Evolutionary conservation across 495 filamentous ascomycete genomes (phyloP).

Genomic region (Viridothelium virens): DNA sequence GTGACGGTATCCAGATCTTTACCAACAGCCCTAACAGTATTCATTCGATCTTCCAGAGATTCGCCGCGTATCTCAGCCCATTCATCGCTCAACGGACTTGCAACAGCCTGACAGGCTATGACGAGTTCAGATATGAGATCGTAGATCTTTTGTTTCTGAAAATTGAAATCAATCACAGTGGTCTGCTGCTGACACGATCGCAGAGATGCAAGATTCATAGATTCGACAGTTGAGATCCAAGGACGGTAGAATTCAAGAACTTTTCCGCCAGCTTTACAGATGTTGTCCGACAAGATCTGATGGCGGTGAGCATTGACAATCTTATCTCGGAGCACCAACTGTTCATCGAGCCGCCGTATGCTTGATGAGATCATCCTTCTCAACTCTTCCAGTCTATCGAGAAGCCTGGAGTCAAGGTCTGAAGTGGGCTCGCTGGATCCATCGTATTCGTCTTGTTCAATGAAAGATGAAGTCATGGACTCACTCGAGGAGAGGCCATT

Average conservation of each 20-base stretch:
- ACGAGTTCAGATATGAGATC: conserved; percentile 87
- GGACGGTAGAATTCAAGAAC: conserved; percentile 80
- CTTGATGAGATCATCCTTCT: conserved; percentile 70
- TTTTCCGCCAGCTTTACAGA: conserved; percentile 65
- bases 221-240: conserved; percentile 80
- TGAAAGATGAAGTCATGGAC: conserved; percentile 64
- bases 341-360: conserved; percentile 78
- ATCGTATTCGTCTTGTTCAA: conserved; percentile 70
- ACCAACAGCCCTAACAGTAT: conserved; percentile 63
- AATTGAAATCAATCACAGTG: conserved; percentile 76
- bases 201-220: conserved; percentile 70
- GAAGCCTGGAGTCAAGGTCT: conserved; percentile 61
- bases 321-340: conserved; percentile 66
- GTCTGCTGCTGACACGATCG: conserved; percentile 72
- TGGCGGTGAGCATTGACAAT: conserved; percentile 64
- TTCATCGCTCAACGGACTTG: conserved; percentile 85
- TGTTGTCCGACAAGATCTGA: conserved; percentile 60
- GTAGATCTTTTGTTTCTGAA: conserved; percentile 85
- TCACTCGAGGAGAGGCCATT: conserved; percentile 67
- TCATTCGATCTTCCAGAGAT: conserved; percentile 81
- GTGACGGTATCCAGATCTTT: conserved; percentile 77
- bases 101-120: conserved; percentile 75
- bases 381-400: conserved; percentile 78
- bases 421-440: conserved; percentile 63
- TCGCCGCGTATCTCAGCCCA: conserved; percentile 89